phyloP scores from a whole-genome alignment of 495 filamentous ascomycete species.

The Hyphodiscus hymeniophilus region DNA sequence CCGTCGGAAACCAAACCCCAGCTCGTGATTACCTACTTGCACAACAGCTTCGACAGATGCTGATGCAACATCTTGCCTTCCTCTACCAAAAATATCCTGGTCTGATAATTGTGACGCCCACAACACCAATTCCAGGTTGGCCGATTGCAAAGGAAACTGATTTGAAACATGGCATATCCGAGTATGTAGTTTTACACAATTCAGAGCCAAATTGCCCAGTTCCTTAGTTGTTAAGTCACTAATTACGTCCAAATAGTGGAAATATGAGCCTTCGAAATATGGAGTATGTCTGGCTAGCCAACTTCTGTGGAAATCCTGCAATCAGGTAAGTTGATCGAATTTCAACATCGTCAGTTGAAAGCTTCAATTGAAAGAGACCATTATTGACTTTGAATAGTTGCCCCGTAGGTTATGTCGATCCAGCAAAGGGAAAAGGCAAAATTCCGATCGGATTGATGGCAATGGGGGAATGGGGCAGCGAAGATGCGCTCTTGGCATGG shows the following conservation, averaged over 20 bases:
- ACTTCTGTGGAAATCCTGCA: constrained; percentile 71
- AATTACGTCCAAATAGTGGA: too few species aligned
- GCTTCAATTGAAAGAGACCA: too few species aligned
- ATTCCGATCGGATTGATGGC: constrained; percentile 81
- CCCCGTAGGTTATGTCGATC: constrained; percentile 62
- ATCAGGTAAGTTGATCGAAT: too few species aligned
- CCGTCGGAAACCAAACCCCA: constrained; percentile 52
- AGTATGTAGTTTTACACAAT: too few species aligned
- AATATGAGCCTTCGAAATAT: constrained; percentile 68
- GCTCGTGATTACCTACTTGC: constrained; percentile 64
- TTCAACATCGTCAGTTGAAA: too few species aligned
- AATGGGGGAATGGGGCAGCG: constrained; percentile 80
- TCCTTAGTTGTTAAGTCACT: too few species aligned
- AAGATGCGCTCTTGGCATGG: constrained; percentile 70
- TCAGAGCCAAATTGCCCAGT: too few species aligned
- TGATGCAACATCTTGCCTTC: constrained; percentile 76
- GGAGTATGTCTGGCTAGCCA: constrained; percentile 85
- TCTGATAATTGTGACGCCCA: constrained; percentile 72
- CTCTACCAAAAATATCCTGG: constrained; percentile 68
- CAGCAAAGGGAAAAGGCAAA: constrained; percentile 29
- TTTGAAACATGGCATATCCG: constrained; percentile 57
- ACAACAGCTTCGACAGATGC: constrained; percentile 61
- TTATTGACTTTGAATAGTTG: too few species aligned
- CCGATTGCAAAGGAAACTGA: constrained; percentile 36
- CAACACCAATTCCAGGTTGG: constrained; percentile 67